Evolutionary conservation across 306 rosid genomes (phyloP), one percentile per base, ranked within the genome.

Genomic region (Trichosanthes cucumerina): DNA sequence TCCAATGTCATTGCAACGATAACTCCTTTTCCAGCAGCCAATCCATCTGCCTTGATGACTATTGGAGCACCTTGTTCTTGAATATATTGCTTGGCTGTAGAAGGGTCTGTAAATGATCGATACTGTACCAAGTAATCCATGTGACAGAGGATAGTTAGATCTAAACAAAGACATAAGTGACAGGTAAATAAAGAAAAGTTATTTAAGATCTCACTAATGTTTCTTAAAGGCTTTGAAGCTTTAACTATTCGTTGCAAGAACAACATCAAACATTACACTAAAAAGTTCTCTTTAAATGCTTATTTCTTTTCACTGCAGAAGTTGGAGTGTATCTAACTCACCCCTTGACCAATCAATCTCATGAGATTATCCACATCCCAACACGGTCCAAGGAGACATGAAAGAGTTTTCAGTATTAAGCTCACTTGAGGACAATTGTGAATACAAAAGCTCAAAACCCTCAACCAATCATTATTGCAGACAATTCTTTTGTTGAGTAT

Each of bases 1-100:
- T 87, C 96, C 78, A 89, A 43, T 23, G 90, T 85, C 86, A 79
- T 90, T 52, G 99, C 96, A 63, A 92, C 98, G 43, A 91, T 81
- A 58, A 96, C 98, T 81, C 99, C 99, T 79, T 96, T 96, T 59
- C 98, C 98, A 78, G 99, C 97, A 79, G 99, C 99, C 84, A 96
- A 80, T 60, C 98, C 98, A 86, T 96, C 99, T 28, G 97, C 99
- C 84, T 96, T 92, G 64, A 92, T 78, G 52, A 96, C 98, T 83
- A 92, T 88, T 0, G 99, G 99, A 18, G 91, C 90, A 71, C 99
- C 96, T 86, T 92, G 91, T 77, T 86, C 92, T 82, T 90, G 82
- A 79, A 92, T 88, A 83, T 92, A 95, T 82, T 88, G 84, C 85
- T 92, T 92, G 64, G 99, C 99, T 36, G 89, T 88, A 56, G 88